Evolutionary conservation across 768 basidiomycete species (phyloP), one percentile per base, ranked within the genome.

Genomic region (Lentinula detonsa): DNA sequence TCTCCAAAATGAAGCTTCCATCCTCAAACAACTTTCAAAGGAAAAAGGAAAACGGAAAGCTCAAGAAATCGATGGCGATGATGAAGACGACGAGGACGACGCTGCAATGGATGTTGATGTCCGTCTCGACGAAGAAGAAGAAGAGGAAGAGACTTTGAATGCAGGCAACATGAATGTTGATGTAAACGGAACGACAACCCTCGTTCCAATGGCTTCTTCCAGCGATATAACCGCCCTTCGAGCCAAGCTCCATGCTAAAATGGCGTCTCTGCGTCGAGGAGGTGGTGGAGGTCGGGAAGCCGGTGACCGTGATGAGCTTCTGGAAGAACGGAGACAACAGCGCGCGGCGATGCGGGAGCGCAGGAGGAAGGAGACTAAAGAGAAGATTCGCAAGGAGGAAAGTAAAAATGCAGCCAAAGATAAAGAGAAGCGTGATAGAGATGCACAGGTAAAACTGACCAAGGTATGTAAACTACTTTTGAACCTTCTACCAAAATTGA

Each of bases 321-420:
- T 98, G 56, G 90, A 93, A 68, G 90, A 93, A 72, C 79, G 90
- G 57, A 76, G 94, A 63, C 73, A 74, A 65, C 86, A 91, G 67
- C 78, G 93, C 4, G 95, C 88, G 0, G 85, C 87, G 37, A 79
- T 97, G 80, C 81, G 95, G 21, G 95, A 98, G 73, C 82, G 86
- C 61, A 76, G 96, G 65, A 75, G 95, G 69, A 91, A 89, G 68
- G 90, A 91, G 76, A 91, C 91, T 7, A 89, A 81, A 69, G 94
- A 95, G 74, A 90, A 91, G 74, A 90, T 86, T 62, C 74, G 78
- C 65, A 79, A 77, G 15, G 87, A 90, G 69, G 78, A 84, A 62
- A 90, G 88, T 68, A 68, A 71, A 56, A 79, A 75, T 74, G 76
- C 75, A 21, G 83, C 81, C 68, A 80, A 82, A 69, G 76, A 76